Percentiles rank a stretch among this genome's conserved stretches.
phyloP scores from a whole-genome alignment of 331 rosid species.

The Arachis monticola region DNA sequence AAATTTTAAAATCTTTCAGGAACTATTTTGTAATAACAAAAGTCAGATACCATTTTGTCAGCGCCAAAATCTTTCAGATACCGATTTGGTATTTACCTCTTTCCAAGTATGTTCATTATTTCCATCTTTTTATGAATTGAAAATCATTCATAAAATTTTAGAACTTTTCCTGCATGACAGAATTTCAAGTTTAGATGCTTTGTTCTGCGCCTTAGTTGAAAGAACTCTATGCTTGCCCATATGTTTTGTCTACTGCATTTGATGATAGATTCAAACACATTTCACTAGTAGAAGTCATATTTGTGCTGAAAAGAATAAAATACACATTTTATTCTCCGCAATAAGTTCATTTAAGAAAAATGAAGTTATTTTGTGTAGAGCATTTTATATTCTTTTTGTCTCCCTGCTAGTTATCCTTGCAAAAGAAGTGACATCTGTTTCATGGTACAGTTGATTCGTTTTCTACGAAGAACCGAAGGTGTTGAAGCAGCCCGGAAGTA shows the following conservation, averaged over 20 bases:
- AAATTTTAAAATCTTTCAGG: too few relatives aligned
- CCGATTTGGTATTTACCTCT: too few relatives aligned
- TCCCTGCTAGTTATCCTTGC: conserved; percentile 27
- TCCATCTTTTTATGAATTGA: neutral
- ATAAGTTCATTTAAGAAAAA: neutral
- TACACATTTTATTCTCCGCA: neutral
- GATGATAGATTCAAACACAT: neutral
- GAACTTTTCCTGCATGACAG: conserved; percentile 6
- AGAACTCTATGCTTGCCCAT: neutral
- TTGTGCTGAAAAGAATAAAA: neutral
- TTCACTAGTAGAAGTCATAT: neutral
- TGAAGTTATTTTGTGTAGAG: conserved; percentile 22
- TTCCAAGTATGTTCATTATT: too few relatives aligned
- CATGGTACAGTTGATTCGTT: conserved; percentile 87
- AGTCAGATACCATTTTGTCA: too few relatives aligned
- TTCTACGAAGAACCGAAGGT: conserved; percentile 91
- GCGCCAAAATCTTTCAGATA: too few relatives aligned
- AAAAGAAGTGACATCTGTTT: conserved; percentile 42
- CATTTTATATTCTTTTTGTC: neutral
- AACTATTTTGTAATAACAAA: too few relatives aligned
- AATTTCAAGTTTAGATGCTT: conserved; percentile 3
- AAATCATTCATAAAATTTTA: conserved; percentile 16
- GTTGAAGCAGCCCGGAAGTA: conserved; percentile 97
- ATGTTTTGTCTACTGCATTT: conserved; percentile 17
- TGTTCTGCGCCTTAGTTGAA: conserved; percentile 16